phyloP scores from a whole-genome alignment of 345 rosid genomes.

The Geranium brycei region DNA sequence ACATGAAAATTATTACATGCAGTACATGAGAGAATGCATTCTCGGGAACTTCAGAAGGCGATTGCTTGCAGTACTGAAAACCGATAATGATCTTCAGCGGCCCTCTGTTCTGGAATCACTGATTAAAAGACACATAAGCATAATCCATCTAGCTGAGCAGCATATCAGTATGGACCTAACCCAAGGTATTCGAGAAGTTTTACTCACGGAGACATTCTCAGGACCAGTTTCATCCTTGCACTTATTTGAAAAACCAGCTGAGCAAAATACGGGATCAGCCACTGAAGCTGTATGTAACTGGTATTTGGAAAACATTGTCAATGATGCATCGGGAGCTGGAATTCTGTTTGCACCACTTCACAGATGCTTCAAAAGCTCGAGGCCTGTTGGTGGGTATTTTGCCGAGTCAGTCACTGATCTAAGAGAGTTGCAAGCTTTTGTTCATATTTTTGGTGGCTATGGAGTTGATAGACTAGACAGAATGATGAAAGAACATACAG shows the following conservation, averaged over 20 bases:
- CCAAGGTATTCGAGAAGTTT: conserved; percentile 78
- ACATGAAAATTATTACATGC: conserved; percentile 13
- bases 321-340: conserved; percentile 89
- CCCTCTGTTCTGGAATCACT: conserved; percentile 83
- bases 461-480: conserved; percentile 85
- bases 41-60: conserved; percentile 94
- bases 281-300: conserved; percentile 88
- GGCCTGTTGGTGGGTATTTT: conserved; percentile 98
- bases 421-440: conserved; percentile 72
- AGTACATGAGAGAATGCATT: conserved; percentile 99
- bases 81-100: conserved; percentile 91
- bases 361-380: conserved; percentile 85
- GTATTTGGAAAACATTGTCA: conserved; percentile 95
- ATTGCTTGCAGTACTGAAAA: conserved; percentile 64
- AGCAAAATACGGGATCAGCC: conserved; percentile 74
- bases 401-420: conserved; percentile 95
- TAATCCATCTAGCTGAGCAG: conserved; percentile 93
- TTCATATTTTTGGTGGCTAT: conserved; percentile 83
- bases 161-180: conserved; percentile 99
- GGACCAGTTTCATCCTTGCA: conserved; percentile 87
- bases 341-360: conserved; percentile 86
- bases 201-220: conserved; percentile 75
- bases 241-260: conserved; percentile 53
- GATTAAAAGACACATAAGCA: conserved; percentile 73
- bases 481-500: conserved; percentile 94